Evolutionary conservation across 495 filamentous ascomycete species (phyloP).

Genomic region (Penicillium taxi): DNA sequence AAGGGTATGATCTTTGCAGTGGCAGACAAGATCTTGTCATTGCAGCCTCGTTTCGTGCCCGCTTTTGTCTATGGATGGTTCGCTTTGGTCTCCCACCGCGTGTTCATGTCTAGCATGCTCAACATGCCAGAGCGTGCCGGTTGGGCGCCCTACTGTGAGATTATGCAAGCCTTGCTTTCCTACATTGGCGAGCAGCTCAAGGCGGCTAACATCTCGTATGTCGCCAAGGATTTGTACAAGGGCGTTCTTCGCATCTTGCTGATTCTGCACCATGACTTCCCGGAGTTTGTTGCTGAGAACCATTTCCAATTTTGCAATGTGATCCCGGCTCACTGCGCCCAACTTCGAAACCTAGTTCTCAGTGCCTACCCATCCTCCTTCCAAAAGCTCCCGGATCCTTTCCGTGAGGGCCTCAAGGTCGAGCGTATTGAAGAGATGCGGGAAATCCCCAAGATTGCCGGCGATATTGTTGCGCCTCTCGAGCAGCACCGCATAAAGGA

Average conservation of each 20-base stretch:
- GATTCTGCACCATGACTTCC: constrained; percentile 87
- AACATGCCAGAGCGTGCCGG: constrained; percentile 59
- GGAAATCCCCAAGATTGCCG: constrained; percentile 53
- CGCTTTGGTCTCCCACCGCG: constrained; percentile 69
- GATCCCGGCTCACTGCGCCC: constrained; percentile 76
- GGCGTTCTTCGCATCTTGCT: constrained; percentile 73
- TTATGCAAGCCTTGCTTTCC: constrained; percentile 64
- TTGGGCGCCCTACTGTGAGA: constrained; percentile 65
- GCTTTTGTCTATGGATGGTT: constrained; percentile 83
- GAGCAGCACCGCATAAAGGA: constrained; percentile 56
- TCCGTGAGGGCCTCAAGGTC: constrained; percentile 68
- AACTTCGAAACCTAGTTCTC: constrained; percentile 83
- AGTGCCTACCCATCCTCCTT: constrained; percentile 72
- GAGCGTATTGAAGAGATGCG: constrained; percentile 73
- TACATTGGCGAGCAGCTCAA: constrained; percentile 79
- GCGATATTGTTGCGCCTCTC: constrained; percentile 53
- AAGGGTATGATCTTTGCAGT: constrained; percentile 64
- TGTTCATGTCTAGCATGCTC: constrained; percentile 77
- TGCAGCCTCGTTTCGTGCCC: constrained; percentile 69
- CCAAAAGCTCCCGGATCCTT: constrained; percentile 72
- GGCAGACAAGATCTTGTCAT: constrained; percentile 61
- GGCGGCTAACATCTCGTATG: constrained; percentile 54
- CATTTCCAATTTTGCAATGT: constrained; percentile 77
- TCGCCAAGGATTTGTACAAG: constrained; percentile 77
- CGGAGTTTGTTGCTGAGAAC: constrained; percentile 83